Percentiles rank a stretch among this genome's conserved stretches.
Conservation (phyloP, 306 rosid species). For the Bauhinia variegata region DNA sequence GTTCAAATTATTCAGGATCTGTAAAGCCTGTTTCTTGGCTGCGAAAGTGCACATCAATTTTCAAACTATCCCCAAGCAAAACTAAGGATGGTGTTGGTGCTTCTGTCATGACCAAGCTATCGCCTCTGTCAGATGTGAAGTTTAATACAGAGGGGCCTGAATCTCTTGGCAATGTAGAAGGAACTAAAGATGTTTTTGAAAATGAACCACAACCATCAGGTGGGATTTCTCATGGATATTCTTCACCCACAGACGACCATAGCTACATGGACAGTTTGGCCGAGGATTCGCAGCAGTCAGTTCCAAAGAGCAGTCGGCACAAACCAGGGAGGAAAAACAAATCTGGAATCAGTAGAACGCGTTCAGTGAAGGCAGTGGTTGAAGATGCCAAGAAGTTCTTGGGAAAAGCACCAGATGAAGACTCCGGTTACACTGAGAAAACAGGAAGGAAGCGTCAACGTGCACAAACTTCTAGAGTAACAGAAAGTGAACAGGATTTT, state of each 20-base stretch:
- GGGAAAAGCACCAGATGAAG: conserved; percentile 56
- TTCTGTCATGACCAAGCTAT: conserved; percentile 42
- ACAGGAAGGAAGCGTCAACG: conserved; percentile 61
- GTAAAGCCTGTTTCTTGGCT: conserved; percentile 57
- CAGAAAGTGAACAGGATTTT: conserved; percentile 61
- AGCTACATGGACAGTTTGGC: conserved; percentile 60
- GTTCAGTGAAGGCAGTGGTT: conserved; percentile 72
- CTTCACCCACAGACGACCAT: conserved; percentile 51
- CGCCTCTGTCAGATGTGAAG: conserved; percentile 42
- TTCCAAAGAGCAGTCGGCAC: conserved; percentile 45
- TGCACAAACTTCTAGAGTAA: conserved; percentile 53
- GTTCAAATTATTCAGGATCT: conserved; percentile 49
- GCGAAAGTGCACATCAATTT: conserved; percentile 66
- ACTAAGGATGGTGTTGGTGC: conserved; percentile 48
- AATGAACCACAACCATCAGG: conserved; percentile 42
- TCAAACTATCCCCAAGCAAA: conserved; percentile 65
- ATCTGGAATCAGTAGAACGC: conserved; percentile 68
- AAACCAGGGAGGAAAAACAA: conserved; percentile 52
- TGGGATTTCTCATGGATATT: conserved; percentile 41
- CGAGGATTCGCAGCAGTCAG: conserved; percentile 74
- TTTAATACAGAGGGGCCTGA: conserved; percentile 34
- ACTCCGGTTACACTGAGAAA: conserved; percentile 48
- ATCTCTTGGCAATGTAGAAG: conserved; percentile 38
- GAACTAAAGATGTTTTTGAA: conserved; percentile 36
- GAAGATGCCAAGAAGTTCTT: conserved; percentile 73